Percentiles rank a stretch among this genome's conserved stretches.
These are phyloP conservation scores for Lepidium sativum DNA, from an alignment of 345 rosid species.

Conservation along the genomic window DNA sequence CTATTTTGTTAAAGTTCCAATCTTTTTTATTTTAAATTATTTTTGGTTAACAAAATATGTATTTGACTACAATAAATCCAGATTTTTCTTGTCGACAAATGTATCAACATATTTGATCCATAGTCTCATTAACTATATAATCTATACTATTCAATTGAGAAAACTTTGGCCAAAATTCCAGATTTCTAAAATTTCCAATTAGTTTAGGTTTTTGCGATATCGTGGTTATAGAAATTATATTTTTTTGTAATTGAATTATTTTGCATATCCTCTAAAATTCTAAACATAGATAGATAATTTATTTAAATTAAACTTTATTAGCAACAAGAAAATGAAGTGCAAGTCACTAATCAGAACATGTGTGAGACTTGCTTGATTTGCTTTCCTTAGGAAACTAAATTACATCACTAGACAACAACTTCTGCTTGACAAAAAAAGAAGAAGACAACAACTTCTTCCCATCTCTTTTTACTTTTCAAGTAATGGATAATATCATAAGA, in stretches of 20 bases:
- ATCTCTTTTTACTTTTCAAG: background rate
- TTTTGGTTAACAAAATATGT: too few relatives aligned
- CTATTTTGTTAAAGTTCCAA: too few relatives aligned
- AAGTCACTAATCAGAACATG: slow-evolving; percentile 4
- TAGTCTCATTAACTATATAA: too few relatives aligned
- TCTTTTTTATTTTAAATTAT: too few relatives aligned
- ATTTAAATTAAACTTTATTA: background rate
- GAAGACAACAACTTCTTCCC: background rate
- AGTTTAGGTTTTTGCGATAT: too few relatives aligned
- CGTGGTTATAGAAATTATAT: too few relatives aligned
- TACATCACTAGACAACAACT: background rate
- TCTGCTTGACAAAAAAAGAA: background rate
- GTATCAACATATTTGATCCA: too few relatives aligned
- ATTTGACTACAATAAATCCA: too few relatives aligned
- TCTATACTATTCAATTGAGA: too few relatives aligned
- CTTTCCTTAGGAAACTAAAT: background rate
- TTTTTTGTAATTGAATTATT: background rate
- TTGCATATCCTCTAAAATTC: background rate
- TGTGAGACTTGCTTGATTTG: slow-evolving; percentile 1
- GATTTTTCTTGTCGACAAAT: too few relatives aligned
- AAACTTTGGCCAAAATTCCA: too few relatives aligned
- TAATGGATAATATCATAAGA: background rate
- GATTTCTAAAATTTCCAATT: too few relatives aligned
- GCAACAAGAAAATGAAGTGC: background rate
- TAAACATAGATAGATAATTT: background rate